phyloP scores from a whole-genome alignment of 805 yeast genomes.

The Nakazawaea wyomingensis region DNA sequence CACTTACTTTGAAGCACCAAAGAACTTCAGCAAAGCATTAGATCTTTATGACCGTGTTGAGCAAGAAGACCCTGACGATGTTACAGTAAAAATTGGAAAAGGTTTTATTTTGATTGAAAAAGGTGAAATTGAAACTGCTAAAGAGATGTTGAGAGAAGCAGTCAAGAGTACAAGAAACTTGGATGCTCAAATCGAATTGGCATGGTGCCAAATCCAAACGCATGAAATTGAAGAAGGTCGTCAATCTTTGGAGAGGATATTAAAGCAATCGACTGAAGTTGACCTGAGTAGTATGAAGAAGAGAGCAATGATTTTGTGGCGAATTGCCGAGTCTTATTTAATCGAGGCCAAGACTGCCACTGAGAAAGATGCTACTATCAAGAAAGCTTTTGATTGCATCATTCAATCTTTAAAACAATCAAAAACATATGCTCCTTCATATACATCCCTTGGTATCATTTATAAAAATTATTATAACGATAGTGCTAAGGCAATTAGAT shows the following conservation, averaged over 20 bases:
- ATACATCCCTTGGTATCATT: conserved; percentile 74
- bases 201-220: conserved; percentile 70
- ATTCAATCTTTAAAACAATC: conserved; percentile 59
- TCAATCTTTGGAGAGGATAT: conserved; percentile 37
- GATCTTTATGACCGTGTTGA: conserved; percentile 64
- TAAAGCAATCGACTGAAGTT: conserved; percentile 40
- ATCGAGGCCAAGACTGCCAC: conserved; percentile 21
- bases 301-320: conserved; percentile 63
- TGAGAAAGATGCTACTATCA: conserved; percentile 25
- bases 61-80: conserved; percentile 32
- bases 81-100: conserved; percentile 72
- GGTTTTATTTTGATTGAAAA: conserved; percentile 72
- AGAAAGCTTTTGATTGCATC: conserved; percentile 52
- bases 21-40: conserved; percentile 71
- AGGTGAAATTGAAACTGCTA: conserved; percentile 52
- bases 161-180: conserved; percentile 39
- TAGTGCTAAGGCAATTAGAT: conserved; percentile 66
- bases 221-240: conserved; percentile 50
- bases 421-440: conserved; percentile 70
- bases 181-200: conserved; percentile 61
- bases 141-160: conserved; percentile 45
- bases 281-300: conserved; percentile 48
- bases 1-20: conserved; percentile 86
- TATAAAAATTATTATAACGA: conserved; percentile 59
- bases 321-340: conserved; percentile 64